Percentiles rank a stretch among this genome's conserved stretches.
Evolutionary conservation across 805 yeast species (phyloP).

Genomic region (Lipomyces spencermartinsiae): DNA sequence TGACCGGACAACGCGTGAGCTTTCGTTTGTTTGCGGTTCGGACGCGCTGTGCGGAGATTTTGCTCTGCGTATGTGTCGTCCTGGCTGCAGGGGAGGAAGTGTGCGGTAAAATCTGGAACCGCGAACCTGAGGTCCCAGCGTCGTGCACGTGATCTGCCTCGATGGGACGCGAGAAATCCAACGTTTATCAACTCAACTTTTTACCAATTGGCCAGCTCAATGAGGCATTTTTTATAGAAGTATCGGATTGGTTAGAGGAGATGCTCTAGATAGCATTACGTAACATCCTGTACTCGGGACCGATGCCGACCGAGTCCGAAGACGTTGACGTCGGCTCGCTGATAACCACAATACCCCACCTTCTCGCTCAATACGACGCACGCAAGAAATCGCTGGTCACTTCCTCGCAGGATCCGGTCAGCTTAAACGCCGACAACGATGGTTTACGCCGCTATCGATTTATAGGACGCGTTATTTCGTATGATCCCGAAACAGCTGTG

Average conservation of each 20-base stretch:
- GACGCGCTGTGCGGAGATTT: conserved; percentile 8
- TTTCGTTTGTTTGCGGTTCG: conserved; percentile 12
- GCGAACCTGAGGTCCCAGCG: conserved; percentile 17
- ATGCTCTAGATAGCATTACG: background rate
- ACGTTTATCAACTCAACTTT: too few species aligned
- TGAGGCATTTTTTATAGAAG: too few species aligned
- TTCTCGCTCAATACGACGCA: background rate
- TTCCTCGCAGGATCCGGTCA: background rate
- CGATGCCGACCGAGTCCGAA: background rate
- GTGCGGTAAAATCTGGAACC: conserved; percentile 6
- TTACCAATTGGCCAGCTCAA: too few species aligned
- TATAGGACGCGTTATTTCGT: conserved; percentile 22
- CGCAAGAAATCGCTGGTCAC: background rate
- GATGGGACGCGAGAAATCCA: too few species aligned
- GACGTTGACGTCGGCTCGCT: background rate
- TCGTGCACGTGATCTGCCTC: background rate
- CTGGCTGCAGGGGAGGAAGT: background rate
- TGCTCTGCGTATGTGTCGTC: conserved; percentile 19
- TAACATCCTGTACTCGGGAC: background rate
- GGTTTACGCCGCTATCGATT: conserved; percentile 19
- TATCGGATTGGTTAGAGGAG: too few species aligned
- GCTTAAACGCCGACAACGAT: background rate
- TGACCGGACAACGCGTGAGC: conserved; percentile 4
- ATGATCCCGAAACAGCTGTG: conserved; percentile 14
- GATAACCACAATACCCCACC: background rate